Evolutionary conservation across 768 basidiomycete species (phyloP).

Genomic region (Boletus huronensis): DNA sequence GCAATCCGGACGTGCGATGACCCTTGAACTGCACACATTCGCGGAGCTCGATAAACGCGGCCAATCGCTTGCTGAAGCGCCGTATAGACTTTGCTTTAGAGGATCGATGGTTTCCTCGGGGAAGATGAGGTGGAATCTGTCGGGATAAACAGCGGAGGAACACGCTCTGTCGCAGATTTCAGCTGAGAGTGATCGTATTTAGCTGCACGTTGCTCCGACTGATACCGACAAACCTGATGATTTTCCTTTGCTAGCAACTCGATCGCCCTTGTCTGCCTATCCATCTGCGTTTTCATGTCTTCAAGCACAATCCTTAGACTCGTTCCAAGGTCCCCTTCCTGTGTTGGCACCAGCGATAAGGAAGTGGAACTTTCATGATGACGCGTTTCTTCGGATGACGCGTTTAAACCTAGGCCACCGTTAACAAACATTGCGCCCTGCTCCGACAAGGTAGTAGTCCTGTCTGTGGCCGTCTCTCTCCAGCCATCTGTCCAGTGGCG

Average conservation of each 20-base stretch:
- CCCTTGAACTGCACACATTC: not conserved
- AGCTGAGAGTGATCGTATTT: conserved; percentile 8
- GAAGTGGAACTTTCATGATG: conserved; percentile 11
- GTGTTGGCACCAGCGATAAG: conserved; percentile 12
- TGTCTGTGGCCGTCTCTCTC: conserved; percentile 15
- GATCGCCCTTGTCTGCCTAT: conserved; percentile 45
- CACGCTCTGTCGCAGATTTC: conserved; percentile 15
- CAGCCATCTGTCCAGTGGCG: conserved; percentile 12
- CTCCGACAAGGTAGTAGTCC: conserved; percentile 10
- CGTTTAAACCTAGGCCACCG: conserved; percentile 2
- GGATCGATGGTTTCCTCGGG: conserved; percentile 12
- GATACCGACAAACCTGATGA: conserved; percentile 35
- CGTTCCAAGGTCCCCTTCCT: conserved; percentile 20
- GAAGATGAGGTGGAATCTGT: conserved; percentile 15
- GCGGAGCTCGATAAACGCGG: not conserved
- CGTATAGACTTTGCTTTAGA: not conserved
- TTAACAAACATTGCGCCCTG: conserved; percentile 7
- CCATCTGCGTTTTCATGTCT: conserved; percentile 48
- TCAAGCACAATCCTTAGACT: conserved; percentile 37
- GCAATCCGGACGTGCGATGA: not conserved
- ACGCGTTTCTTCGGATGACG: conserved; percentile 13
- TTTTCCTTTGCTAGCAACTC: conserved; percentile 46
- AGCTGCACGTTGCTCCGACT: conserved; percentile 1
- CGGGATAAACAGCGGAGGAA: conserved; percentile 8
- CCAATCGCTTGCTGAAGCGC: not conserved